Evolutionary conservation across 2,329 filamentous ascomycete species (phyloP).

Genomic region (Pseudocercospora crystallina): DNA sequence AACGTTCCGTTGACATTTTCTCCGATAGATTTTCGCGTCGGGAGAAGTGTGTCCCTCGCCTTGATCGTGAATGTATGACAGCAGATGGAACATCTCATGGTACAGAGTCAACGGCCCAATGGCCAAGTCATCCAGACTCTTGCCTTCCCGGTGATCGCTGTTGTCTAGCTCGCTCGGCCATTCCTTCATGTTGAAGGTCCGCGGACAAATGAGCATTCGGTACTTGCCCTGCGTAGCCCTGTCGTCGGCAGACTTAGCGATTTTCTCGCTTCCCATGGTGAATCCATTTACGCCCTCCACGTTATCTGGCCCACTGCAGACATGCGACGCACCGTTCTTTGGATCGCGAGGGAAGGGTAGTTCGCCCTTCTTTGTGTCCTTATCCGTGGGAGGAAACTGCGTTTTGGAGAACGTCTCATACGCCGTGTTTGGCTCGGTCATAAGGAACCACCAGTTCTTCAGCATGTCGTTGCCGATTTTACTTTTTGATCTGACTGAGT

Average conservation of each 20-base stretch:
- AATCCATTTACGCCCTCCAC: too few species aligned
- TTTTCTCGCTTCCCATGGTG: too few species aligned
- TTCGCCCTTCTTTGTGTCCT: not conserved
- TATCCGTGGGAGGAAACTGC: not conserved
- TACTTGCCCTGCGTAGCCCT: not conserved
- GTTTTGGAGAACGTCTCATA: not conserved
- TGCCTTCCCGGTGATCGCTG: not conserved
- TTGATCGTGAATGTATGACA: not conserved
- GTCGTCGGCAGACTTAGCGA: too few species aligned
- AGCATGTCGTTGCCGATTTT: too few species aligned
- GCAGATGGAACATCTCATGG: slow-evolving; percentile 6
- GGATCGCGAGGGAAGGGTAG: not conserved
- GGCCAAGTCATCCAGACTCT: not conserved
- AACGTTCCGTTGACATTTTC: not conserved
- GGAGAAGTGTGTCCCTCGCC: not conserved
- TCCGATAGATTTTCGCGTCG: not conserved
- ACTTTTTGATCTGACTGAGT: not conserved
- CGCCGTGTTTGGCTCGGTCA: not conserved
- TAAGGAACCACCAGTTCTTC: too few species aligned
- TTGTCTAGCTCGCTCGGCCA: too few species aligned
- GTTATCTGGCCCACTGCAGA: too few species aligned
- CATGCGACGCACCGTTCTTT: not conserved
- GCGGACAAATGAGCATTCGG: not conserved
- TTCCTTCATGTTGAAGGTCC: not conserved
- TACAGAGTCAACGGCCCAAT: slow-evolving; percentile 1